Base-by-base conservation (phyloP, 1,284 basidiomycete species). In the Earliella scabrosa region DNA sequence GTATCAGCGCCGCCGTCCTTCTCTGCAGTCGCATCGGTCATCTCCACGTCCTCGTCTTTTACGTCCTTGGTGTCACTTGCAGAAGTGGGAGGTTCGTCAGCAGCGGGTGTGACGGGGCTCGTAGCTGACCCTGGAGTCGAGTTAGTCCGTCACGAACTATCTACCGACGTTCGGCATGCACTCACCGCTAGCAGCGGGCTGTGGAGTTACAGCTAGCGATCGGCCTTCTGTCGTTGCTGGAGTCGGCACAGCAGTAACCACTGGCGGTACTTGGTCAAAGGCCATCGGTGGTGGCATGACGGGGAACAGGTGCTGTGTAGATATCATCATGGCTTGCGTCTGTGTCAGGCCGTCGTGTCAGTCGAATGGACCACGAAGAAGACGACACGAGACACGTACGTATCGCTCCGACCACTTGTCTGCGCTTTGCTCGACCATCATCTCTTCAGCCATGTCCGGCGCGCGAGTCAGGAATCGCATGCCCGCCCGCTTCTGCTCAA, bases 281-380 rank as follows among this genome's bases (percentile, higher is more conserved):
- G 55, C 29, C 16, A 60, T 38, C 10, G 58, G 56, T 9, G 66
- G 66, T 8, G 65, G 46, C 3, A 68, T 58, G 9, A 68, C 59
- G n/a, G 74, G 82, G 70, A 92, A 82, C 16, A 96, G 76, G 72
- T 96, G 93, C 61, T 91, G 85, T 0, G 91, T 93, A 8, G 92
- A 93, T 40, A 91, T 90, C 41, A 87, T 81, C 92, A 95, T 95
- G 1, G 91, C 92, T 63, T 84, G 83, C 9, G 90, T 90, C 91
- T 91, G 63, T 14, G 24, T 50, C 10, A 21, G n/a, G 38, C 27
- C 52, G 45, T 14, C n/a, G n/a, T n/a, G n/a, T n/a, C n/a, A n/a
- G n/a, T n/a, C n/a, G n/a, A n/a, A n/a, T n/a, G n/a, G n/a, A n/a
- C n/a, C n/a, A n/a, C n/a, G n/a, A n/a, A n/a, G n/a, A n/a, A n/a